Evolutionary conservation across 2,329 filamentous ascomycete species (phyloP).

Genomic region (Emergomyces pasteurianus): DNA sequence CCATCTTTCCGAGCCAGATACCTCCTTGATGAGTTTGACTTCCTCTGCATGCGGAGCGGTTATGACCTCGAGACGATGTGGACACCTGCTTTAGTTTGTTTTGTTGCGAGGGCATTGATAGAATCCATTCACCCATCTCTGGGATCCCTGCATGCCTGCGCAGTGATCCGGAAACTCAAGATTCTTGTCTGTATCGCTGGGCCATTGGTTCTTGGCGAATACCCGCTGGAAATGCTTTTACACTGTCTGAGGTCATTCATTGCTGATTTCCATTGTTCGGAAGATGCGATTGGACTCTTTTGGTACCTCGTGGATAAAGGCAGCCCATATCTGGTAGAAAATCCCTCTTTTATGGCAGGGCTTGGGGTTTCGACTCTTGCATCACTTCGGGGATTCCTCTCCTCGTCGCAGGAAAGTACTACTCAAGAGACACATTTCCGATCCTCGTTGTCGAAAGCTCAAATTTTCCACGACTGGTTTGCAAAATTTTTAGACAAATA

Average conservation of each 20-base stretch:
- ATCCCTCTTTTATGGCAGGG: conserved; percentile 67
- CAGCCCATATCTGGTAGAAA: conserved; percentile 47
- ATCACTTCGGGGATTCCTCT: conserved; percentile 63
- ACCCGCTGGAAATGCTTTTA: conserved; percentile 82
- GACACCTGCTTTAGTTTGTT: conserved; percentile 62
- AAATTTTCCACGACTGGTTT: conserved; percentile 69
- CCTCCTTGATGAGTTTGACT: conserved; percentile 60
- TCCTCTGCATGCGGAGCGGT: conserved; percentile 62
- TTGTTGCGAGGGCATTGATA: conserved; percentile 64
- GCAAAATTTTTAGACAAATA: conserved; percentile 55
- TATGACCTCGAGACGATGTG: conserved; percentile 56
- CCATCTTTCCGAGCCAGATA: conserved; percentile 73
- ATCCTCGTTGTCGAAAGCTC: conserved; percentile 62
- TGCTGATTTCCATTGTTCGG: conserved; percentile 72
- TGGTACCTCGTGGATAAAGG: conserved; percentile 71
- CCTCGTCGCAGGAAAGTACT: conserved; percentile 62
- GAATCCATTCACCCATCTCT: conserved; percentile 71
- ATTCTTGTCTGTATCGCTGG: conserved; percentile 71
- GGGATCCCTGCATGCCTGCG: conserved; percentile 75
- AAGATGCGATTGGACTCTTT: conserved; percentile 77
- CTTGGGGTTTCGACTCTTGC: conserved; percentile 68
- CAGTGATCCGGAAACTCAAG: conserved; percentile 73
- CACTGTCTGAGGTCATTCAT: conserved; percentile 68
- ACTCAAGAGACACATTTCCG: conserved; percentile 76
- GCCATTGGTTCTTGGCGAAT: conserved; percentile 57